Conservation (phyloP, 2,329 filamentous ascomycete genomes). For the Ceratocystis albifundus region DNA sequence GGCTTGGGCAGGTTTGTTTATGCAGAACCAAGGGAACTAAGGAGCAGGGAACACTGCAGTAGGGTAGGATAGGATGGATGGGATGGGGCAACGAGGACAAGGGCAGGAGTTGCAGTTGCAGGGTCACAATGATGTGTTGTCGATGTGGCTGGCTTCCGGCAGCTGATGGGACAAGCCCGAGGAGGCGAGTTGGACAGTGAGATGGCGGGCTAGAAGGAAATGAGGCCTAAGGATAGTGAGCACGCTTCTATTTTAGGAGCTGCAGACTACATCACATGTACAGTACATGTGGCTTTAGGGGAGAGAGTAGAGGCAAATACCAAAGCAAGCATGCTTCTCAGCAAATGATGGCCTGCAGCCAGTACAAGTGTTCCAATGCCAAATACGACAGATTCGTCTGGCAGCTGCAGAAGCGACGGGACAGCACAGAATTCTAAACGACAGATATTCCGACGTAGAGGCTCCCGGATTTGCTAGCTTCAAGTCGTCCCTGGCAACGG, state of each 20-base stretch:
- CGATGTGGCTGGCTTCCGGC: conserved; percentile 3
- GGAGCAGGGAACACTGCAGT: conserved; percentile 1
- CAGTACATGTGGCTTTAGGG: too few species aligned
- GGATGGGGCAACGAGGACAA: not conserved
- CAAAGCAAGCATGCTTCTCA: not conserved
- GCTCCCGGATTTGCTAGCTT: not conserved
- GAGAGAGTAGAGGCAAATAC: not conserved
- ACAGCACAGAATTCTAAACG: conserved; percentile 6
- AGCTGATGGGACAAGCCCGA: not conserved
- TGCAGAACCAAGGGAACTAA: not conserved
- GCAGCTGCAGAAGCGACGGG: conserved; percentile 7
- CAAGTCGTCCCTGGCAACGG: conserved; percentile 8
- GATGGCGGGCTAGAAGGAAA: too few species aligned
- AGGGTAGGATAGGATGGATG: not conserved
- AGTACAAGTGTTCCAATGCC: not conserved
- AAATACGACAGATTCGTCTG: not conserved
- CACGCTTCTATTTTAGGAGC: not conserved
- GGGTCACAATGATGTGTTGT: conserved; percentile 7
- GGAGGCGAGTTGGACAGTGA: not conserved
- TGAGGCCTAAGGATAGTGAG: not conserved
- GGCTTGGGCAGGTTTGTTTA: conserved; percentile 7
- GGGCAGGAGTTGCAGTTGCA: not conserved
- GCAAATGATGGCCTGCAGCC: not conserved
- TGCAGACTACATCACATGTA: not conserved
- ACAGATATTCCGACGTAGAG: not conserved